Evolutionary conservation across 805 yeast species (phyloP).

Genomic region (Starmera amethionina): DNA sequence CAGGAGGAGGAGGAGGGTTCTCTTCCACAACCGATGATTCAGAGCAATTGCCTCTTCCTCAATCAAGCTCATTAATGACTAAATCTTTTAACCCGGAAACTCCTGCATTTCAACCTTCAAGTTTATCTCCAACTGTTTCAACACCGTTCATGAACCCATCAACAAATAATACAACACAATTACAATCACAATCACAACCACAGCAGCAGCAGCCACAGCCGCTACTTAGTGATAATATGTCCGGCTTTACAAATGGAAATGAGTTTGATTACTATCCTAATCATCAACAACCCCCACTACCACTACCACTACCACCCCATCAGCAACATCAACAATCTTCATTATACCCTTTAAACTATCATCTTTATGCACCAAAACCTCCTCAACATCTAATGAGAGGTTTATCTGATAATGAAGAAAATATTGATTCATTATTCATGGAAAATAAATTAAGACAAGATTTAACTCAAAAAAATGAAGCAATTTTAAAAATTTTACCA

Average conservation of each 20-base stretch:
- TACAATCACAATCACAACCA: too few species aligned
- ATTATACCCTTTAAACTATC: slow-evolving; percentile 60
- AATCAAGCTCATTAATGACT: slow-evolving; percentile 28
- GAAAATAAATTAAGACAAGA: slow-evolving; percentile 63
- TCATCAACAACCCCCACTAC: not conserved
- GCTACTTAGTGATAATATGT: too few species aligned
- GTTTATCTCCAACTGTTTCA: not conserved
- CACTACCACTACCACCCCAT: slow-evolving; percentile 1
- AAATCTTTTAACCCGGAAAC: slow-evolving; percentile 18
- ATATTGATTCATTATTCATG: slow-evolving; percentile 59
- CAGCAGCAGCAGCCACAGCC: too few species aligned
- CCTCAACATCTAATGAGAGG: slow-evolving; percentile 59
- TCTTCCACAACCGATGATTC: not conserved
- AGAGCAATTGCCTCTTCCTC: not conserved
- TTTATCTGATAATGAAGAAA: slow-evolving; percentile 62
- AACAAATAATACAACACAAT: too few species aligned
- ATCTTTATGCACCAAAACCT: slow-evolving; percentile 83
- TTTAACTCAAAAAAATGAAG: slow-evolving; percentile 67
- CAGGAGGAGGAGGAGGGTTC: slow-evolving; percentile 5
- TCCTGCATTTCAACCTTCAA: slow-evolving; percentile 24
- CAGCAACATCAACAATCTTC: slow-evolving; percentile 10
- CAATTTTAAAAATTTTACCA: slow-evolving; percentile 59
- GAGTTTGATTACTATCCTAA: not conserved
- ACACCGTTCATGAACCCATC: not conserved
- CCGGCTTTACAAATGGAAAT: not conserved